A percentile compares a stretch with the other conserved stretches of the same genome.
These are phyloP conservation scores for Dalechampia spathulata DNA, from an alignment of 441 rosid genomes.

Conservation along the genomic window DNA sequence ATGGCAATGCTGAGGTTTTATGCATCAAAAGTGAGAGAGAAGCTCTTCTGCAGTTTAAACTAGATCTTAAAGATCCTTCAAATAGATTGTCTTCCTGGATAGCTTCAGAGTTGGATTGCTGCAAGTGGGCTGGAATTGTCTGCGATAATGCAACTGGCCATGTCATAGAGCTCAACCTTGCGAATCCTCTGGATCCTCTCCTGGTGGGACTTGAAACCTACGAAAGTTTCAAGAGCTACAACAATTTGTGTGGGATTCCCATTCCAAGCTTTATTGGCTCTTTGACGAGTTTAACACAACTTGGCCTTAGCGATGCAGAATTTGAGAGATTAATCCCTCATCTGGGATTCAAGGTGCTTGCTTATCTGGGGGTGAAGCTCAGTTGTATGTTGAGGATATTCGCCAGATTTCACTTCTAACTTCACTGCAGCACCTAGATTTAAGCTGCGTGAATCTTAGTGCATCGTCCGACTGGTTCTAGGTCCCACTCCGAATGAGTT, in stretches of 20 bases:
- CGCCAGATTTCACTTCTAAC: constrained; percentile 23
- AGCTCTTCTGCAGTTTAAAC: constrained; percentile 29
- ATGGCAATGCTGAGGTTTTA: background rate
- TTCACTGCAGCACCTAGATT: constrained; percentile 23
- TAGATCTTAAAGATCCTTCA: constrained; percentile 28
- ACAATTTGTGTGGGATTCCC: constrained; percentile 18
- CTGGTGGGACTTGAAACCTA: background rate
- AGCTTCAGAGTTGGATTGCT: constrained; percentile 21
- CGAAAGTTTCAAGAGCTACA: constrained; percentile 14
- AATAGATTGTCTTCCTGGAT: constrained; percentile 26
- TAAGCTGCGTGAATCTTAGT: background rate
- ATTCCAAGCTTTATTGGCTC: constrained; percentile 37
- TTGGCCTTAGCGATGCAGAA: constrained; percentile 26
- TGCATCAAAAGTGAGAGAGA: constrained; percentile 6
- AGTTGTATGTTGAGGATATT: constrained; percentile 12
- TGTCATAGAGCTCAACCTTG: constrained; percentile 22
- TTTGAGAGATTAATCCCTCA: constrained; percentile 26
- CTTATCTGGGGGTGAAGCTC: background rate
- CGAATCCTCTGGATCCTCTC: background rate
- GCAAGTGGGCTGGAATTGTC: constrained; percentile 12
- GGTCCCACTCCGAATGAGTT: background rate
- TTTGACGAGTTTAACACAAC: constrained; percentile 18
- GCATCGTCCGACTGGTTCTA: constrained; percentile 4
- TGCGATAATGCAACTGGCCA: background rate
- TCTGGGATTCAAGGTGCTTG: constrained; percentile 16